Conservation (phyloP, 305 asterid genomes). For the Vinca major region DNA sequence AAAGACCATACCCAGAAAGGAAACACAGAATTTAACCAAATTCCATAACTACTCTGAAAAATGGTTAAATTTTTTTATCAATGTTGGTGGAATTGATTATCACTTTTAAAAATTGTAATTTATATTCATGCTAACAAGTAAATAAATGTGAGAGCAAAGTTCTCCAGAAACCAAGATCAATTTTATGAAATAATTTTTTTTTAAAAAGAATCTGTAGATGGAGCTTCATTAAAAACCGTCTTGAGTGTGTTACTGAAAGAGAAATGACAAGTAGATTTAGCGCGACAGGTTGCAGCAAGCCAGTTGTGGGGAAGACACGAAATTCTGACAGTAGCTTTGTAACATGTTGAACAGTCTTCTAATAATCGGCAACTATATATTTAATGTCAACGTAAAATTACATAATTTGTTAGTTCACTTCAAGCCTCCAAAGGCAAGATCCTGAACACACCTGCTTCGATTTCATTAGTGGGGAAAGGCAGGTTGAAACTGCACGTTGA, state of each 20-base stretch:
- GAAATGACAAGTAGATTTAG: not conserved
- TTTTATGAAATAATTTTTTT: too few species aligned
- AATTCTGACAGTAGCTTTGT: not conserved
- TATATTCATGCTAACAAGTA: not conserved
- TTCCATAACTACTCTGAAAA: not conserved
- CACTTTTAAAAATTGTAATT: not conserved
- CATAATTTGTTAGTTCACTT: not conserved
- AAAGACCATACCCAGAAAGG: not conserved
- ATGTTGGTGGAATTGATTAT: not conserved
- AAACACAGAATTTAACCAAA: not conserved
- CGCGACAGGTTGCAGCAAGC: not conserved
- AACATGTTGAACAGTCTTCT: not conserved
- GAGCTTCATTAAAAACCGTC: not conserved
- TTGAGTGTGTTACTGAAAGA: not conserved
- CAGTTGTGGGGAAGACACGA: not conserved
- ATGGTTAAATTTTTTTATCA: not conserved
- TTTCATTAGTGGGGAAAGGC: conserved; percentile 94
- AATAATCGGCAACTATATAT: not conserved
- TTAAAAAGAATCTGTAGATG: not conserved
- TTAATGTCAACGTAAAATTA: not conserved
- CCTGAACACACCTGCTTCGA: conserved; percentile 66
- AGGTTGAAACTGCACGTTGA: conserved; percentile 87
- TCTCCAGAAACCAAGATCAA: too few species aligned
- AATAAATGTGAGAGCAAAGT: too few species aligned
- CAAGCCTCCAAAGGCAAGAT: conserved; percentile 4